Evolutionary conservation across 139 green algal genomes (phyloP).

Genomic region (Chlorella sp.): DNA sequence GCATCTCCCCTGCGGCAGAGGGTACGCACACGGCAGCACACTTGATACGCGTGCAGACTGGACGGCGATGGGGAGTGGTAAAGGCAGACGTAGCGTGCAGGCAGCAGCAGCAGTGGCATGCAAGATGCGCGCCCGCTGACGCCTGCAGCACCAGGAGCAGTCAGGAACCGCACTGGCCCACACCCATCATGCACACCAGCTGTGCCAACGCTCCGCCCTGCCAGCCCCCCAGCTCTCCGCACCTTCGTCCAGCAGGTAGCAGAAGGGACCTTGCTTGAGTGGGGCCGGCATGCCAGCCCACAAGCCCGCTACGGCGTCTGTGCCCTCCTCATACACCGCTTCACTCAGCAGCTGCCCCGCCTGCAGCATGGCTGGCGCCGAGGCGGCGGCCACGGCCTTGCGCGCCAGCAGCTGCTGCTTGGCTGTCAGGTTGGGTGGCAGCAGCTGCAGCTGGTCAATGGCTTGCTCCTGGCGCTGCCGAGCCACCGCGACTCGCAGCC

Average conservation of each 20-base stretch:
- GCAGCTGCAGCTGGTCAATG: neutral
- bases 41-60: no score
- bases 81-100: no score
- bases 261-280: neutral
- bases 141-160: neutral
- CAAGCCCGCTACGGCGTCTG: no score
- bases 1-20: slow-evolving; percentile 12
- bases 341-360: neutral
- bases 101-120: no score
- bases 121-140: neutral
- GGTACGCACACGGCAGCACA: neutral
- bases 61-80: no score
- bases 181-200: no score
- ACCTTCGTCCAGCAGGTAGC: slow-evolving; percentile 17
- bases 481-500: neutral
- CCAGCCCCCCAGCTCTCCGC: neutral
- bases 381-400: neutral
- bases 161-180: neutral
- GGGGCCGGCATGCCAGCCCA: no score
- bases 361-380: neutral
- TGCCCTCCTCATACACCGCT: neutral
- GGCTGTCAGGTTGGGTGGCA: neutral
- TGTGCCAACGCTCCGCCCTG: neutral
- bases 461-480: neutral
- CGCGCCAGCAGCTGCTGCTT: neutral